A percentile compares a stretch with the other conserved stretches of the same genome.
Evolutionary conservation across 2,329 filamentous ascomycete genomes (phyloP).

Genomic region (Ceratocystis eucalypticola): DNA sequence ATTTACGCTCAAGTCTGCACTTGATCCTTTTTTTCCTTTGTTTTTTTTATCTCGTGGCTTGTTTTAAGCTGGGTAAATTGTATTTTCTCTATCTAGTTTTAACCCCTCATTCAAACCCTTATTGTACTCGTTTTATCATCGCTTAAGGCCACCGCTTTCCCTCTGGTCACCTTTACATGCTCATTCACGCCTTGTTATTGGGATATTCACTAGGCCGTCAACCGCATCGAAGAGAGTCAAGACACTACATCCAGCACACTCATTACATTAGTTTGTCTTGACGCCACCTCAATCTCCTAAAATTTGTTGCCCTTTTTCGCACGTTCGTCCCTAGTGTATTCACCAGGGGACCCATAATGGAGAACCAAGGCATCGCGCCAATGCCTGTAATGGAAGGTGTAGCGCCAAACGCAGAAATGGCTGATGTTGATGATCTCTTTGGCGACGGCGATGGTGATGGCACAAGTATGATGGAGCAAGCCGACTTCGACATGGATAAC

Average conservation of each 20-base stretch:
- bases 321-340: not conserved
- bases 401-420: conserved; percentile 36
- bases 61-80: not conserved
- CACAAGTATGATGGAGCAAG: conserved; percentile 11
- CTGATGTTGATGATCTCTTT: conserved; percentile 62
- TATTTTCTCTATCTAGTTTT: not conserved
- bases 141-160: not conserved
- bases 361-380: conserved; percentile 17
- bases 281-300: not conserved
- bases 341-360: not conserved
- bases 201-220: too few relatives aligned
- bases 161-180: not conserved
- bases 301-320: not conserved
- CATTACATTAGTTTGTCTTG: not conserved
- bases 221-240: too few relatives aligned
- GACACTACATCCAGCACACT: too few relatives aligned
- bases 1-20: not conserved
- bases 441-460: conserved; percentile 36
- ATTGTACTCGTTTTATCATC: not conserved
- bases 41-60: not conserved
- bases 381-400: conserved; percentile 19
- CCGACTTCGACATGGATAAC: conserved; percentile 30
- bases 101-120: not conserved
- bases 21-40: not conserved
- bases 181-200: not conserved